A percentile compares a stretch with the other conserved stretches of the same genome.
phyloP scores from a whole-genome alignment of 139 green algal genomes.

The Desmodesmus armatus region DNA sequence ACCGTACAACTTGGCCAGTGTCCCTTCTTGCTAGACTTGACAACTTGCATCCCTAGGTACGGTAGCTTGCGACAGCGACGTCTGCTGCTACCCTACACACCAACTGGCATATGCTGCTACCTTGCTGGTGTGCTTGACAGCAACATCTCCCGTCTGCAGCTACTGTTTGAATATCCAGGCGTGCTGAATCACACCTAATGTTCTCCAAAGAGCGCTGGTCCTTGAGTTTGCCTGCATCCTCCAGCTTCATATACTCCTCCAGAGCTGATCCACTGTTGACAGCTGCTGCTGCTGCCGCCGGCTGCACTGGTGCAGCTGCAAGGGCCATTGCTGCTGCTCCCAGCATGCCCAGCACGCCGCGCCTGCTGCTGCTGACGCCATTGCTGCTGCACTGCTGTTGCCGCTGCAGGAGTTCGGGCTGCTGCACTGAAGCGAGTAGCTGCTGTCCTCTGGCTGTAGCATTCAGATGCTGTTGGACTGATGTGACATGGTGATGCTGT shows the following conservation, averaged over 20 bases:
- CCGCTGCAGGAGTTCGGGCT: not conserved
- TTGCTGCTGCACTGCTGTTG: conserved; percentile 14
- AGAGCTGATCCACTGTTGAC: conserved; percentile 28
- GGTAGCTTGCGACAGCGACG: not conserved
- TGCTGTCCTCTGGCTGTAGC: not conserved
- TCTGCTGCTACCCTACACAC: not conserved
- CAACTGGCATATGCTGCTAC: not conserved
- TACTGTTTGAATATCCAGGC: not conserved
- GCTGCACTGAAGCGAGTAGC: not conserved
- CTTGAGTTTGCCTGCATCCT: conserved; percentile 53
- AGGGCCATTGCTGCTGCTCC: not conserved
- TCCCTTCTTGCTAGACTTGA: not conserved
- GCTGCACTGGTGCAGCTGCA: not conserved
- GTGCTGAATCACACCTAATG: conserved; percentile 39
- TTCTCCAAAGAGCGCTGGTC: conserved; percentile 52
- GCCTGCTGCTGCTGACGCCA: too few relatives aligned
- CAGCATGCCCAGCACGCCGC: conserved; percentile 17
- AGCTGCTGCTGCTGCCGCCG: conserved; percentile 1
- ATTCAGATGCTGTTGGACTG: not conserved
- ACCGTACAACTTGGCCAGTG: not conserved
- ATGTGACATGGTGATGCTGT: not conserved
- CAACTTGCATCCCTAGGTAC: not conserved
- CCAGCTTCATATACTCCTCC: conserved; percentile 60
- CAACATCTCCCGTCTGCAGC: not conserved
- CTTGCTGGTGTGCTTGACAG: not conserved